Base-by-base conservation (phyloP, 2,329 filamentous ascomycete species). In the Aspergillus piperis region DNA sequence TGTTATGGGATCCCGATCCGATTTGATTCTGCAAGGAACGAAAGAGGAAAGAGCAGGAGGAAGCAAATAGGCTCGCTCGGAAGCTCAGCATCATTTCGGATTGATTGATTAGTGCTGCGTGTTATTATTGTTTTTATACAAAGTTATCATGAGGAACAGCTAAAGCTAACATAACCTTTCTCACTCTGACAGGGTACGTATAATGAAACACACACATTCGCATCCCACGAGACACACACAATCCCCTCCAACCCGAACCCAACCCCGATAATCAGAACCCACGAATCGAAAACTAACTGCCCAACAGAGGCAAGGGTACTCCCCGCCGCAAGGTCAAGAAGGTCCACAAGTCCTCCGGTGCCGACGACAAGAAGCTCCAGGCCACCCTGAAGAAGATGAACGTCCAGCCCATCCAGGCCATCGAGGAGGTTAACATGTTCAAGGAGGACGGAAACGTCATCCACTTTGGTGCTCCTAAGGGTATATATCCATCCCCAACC, bases 401-500 rank as follows among this genome's bases (percentile, higher is more conserved):
- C 83, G 94, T 96, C 62, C 95, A 99, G 88, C 95, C 95, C 75
- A 98, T 99, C 82, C 93, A 96, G 85, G 92, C 91, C 70, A 99
- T 99, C 75, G 95, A 99, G 88, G 95, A 99, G 86, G 95, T 99
- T 80, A 99, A 99, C 90, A 99, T 99, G 95, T 99, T 99, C 90
- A 99, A 99, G 90, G 90, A 91, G 78, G 95, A 99, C 79, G 95
- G 95, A 81, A 99, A 99, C 81, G 95, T 99, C 81, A 98, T 99
- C 77, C 95, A 99, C 88, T 99, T 99, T 80, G 90, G 92, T 74
- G 91, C 91, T 76, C 95, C 95, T 73, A 97, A 97, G 86, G 95
- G 95, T 98, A 83, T 98, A 83, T 77, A 87, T n/a, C 42, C 15
- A 47, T n/a, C 51, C 13, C 11, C 13, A 49, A 50, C 7, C 42